Evolutionary conservation across 1,284 basidiomycete species (phyloP).

Genomic region (Tylopilus sp.): DNA sequence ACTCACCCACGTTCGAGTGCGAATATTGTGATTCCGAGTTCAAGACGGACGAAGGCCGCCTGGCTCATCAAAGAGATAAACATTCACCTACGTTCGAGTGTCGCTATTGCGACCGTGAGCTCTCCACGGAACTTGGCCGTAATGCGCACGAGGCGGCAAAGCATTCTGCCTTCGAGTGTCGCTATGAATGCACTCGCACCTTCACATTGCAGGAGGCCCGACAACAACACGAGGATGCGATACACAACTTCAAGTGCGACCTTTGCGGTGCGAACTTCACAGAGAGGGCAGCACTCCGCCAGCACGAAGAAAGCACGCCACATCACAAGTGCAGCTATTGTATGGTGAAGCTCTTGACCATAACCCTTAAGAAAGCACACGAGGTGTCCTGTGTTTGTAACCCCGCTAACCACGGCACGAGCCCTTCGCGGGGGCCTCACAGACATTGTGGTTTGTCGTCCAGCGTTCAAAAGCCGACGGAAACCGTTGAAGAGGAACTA

Average conservation of each 20-base stretch:
- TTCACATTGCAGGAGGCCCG: background rate
- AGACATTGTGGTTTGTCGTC: background rate
- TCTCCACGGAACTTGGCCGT: slow-evolving; percentile 2
- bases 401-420: background rate
- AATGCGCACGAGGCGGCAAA: slow-evolving; percentile 8
- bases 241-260: slow-evolving; percentile 10
- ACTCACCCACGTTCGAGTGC: background rate
- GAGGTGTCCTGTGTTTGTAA: slow-evolving; percentile 6
- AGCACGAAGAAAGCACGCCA: slow-evolving; percentile 12
- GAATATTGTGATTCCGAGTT: background rate
- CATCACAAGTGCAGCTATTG: slow-evolving; percentile 20
- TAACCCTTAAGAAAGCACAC: slow-evolving; percentile 6
- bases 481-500: background rate
- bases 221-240: slow-evolving; percentile 1
- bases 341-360: background rate
- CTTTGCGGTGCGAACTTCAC: slow-evolving; percentile 11
- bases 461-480: background rate
- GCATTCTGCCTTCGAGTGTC: slow-evolving; percentile 13
- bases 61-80: background rate
- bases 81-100: slow-evolving; percentile 12
- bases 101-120: slow-evolving; percentile 14
- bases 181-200: background rate
- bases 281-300: background rate
- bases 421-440: too few relatives aligned
- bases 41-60: background rate